phyloP scores from a whole-genome alignment of 2,329 filamentous ascomycete genomes.

The Stylonectria norvegica region DNA sequence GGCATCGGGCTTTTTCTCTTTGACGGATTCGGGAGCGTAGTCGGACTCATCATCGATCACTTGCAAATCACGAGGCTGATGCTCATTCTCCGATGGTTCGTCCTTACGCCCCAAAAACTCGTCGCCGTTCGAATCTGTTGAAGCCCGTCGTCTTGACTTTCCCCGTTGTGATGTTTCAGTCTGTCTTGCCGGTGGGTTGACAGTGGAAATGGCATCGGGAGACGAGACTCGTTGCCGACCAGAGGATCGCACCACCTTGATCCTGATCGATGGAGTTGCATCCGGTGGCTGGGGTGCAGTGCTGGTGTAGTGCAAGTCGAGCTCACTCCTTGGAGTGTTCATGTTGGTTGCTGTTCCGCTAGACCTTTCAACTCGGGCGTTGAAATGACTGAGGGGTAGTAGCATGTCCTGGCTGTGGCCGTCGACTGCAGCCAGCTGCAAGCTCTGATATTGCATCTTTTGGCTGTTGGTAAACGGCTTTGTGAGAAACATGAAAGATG shows the following conservation, averaged over 20 bases:
- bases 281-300: conserved; percentile 18
- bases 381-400: conserved; percentile 16
- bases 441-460: conserved; percentile 34
- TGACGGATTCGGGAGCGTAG: background rate
- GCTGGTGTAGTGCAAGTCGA: conserved; percentile 5
- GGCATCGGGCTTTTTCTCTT: background rate
- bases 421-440: conserved; percentile 18
- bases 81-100: conserved; percentile 1
- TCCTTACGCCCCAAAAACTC: conserved; percentile 5
- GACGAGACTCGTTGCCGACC: conserved; percentile 19
- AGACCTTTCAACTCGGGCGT: conserved; percentile 23
- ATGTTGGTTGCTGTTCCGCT: conserved; percentile 35
- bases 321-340: conserved; percentile 33
- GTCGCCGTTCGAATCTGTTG: background rate
- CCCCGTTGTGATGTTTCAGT: conserved; percentile 4
- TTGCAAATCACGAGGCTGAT: no score
- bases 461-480: conserved; percentile 36
- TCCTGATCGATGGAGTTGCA: conserved; percentile 5
- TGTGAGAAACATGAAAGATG: conserved; percentile 33
- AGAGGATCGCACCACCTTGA: conserved; percentile 1
- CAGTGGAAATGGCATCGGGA: conserved; percentile 22
- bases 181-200: conserved; percentile 12
- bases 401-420: conserved; percentile 12
- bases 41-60: conserved; percentile 1
- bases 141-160: background rate